Conservation (phyloP, 257 asterid species). For the Solanum okadae region DNA sequence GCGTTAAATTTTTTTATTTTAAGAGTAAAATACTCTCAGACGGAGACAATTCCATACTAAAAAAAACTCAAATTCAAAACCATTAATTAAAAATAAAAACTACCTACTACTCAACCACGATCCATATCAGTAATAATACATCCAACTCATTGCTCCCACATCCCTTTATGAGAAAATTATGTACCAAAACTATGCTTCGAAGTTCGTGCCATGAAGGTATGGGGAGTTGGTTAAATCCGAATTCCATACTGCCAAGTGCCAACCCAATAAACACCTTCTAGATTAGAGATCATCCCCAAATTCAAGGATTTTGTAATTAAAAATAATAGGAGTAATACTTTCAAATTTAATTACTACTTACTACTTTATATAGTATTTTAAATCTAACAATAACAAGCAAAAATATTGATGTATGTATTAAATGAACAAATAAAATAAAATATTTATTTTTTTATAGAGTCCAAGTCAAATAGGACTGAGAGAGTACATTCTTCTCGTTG, state of each 20-base stretch:
- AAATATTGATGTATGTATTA: too few relatives aligned
- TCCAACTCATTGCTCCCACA: neutral
- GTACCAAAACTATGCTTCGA: neutral
- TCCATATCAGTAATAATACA: too few relatives aligned
- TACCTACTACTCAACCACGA: too few relatives aligned
- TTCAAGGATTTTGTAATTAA: neutral
- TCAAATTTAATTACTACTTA: neutral
- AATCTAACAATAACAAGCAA: neutral
- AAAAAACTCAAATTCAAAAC: accelerated
- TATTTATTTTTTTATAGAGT: too few relatives aligned
- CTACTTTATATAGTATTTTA: too few relatives aligned
- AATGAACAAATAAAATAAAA: neutral
- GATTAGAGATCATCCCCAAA: neutral
- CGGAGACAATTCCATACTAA: accelerated
- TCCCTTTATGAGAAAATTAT: neutral
- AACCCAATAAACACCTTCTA: neutral
- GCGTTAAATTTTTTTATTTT: accelerated
- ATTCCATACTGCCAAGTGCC: neutral
- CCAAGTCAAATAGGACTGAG: neutral
- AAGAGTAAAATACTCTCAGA: too few relatives aligned
- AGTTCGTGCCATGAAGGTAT: neutral
- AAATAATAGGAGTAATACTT: neutral
- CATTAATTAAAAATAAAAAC: too few relatives aligned
- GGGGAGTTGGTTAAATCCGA: neutral
- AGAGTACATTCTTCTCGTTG: neutral